Evolutionary conservation across 2,329 filamentous ascomycete genomes (phyloP).

Genomic region (Amesomyces nigricolor): DNA sequence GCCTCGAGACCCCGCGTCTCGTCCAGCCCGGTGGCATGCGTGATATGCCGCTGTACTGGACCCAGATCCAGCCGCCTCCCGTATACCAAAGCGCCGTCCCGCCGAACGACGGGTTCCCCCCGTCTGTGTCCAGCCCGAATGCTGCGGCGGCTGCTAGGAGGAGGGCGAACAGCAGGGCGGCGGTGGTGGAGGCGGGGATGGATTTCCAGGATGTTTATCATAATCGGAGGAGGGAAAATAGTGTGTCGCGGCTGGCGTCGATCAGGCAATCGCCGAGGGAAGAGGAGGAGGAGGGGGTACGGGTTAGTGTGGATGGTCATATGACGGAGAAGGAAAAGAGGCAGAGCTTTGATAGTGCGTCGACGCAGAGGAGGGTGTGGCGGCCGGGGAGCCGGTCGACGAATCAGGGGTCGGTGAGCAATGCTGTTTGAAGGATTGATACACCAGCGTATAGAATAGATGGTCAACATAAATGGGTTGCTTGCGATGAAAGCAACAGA

Average conservation of each 20-base stretch:
- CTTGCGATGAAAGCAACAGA: too few relatives aligned
- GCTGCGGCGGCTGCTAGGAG: conserved; percentile 3
- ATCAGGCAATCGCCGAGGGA: conserved; percentile 22
- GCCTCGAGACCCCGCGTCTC: conserved; percentile 77
- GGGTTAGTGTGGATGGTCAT: conserved; percentile 3
- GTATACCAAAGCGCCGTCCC: conserved; percentile 3
- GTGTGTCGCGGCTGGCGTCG: conserved; percentile 16
- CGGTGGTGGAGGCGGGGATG: conserved; percentile 24
- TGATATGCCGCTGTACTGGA: conserved; percentile 58
- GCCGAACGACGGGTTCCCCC: neutral
- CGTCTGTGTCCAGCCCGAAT: neutral
- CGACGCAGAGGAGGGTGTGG: conserved; percentile 11
- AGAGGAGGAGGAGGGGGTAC: conserved; percentile 11
- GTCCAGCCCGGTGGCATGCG: conserved; percentile 63
- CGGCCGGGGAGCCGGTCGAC: conserved; percentile 11
- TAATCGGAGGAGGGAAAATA: conserved; percentile 18
- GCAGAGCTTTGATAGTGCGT: conserved; percentile 16
- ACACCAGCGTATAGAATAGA: too few relatives aligned
- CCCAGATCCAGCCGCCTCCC: conserved; percentile 28
- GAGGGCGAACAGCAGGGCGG: conserved; percentile 16
- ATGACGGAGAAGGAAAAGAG: conserved; percentile 7
- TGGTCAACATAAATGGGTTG: too few relatives aligned
- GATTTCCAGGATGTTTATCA: conserved; percentile 28
- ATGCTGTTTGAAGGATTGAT: conserved; percentile 12
- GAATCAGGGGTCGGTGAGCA: conserved; percentile 8